Evolutionary conservation across 169 alveolate genomes (phyloP).

Genomic region (Babesia bigemina): DNA sequence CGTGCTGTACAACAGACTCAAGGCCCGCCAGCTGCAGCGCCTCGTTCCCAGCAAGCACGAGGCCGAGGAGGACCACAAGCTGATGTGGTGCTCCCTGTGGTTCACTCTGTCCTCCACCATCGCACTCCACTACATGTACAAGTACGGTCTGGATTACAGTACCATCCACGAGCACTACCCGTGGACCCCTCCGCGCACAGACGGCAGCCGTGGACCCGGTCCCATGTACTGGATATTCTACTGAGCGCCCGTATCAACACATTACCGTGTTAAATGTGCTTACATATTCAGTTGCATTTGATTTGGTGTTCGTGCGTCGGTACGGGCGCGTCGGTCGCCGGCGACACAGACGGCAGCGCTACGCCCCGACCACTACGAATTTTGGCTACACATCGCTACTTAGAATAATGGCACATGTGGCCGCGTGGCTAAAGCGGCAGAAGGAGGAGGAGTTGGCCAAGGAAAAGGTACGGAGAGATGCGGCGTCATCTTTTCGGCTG

Average conservation of each 20-base stretch:
- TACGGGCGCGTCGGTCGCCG: too few species aligned
- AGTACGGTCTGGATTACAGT: conserved; percentile 70
- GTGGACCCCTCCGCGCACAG: conserved; percentile 82
- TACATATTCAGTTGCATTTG: background rate
- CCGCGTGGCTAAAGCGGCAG: conserved; percentile 47
- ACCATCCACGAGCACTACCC: conserved; percentile 81
- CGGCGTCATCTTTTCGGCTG: background rate
- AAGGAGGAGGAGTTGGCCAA: conserved; percentile 51
- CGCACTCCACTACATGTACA: conserved; percentile 70
- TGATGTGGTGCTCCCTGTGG: conserved; percentile 79
- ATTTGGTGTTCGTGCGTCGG: background rate
- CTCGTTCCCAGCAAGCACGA: conserved; percentile 79
- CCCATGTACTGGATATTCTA: conserved; percentile 77
- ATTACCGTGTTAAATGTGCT: background rate
- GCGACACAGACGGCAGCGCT: too few species aligned
- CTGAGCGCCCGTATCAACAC: conserved; percentile 1
- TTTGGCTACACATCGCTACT: background rate
- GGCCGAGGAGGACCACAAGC: conserved; percentile 75
- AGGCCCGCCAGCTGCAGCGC: conserved; percentile 83
- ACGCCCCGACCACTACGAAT: background rate
- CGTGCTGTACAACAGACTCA: conserved; percentile 84
- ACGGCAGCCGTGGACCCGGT: conserved; percentile 81
- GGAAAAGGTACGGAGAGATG: conserved; percentile 27
- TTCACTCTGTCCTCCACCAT: conserved; percentile 68
- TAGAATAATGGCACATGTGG: conserved; percentile 19